Evolutionary conservation across 2,329 filamentous ascomycete genomes (phyloP).

Genomic region (Aspergillus sp.): DNA sequence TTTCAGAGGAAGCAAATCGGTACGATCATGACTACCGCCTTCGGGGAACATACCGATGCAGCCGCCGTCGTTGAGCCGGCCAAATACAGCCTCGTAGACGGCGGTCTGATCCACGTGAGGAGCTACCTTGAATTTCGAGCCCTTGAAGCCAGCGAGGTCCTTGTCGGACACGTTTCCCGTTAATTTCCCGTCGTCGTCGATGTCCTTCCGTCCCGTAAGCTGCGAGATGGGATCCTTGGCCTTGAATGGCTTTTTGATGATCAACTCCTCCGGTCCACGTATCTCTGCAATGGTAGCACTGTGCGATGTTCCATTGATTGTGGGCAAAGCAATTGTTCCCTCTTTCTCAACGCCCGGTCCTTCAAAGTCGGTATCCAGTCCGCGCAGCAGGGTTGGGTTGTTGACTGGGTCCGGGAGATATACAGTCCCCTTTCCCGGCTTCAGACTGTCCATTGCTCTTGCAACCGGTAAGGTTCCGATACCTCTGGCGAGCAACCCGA

Average conservation of each 20-base stretch:
- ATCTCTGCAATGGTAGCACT: slow-evolving; percentile 80
- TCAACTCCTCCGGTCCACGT: slow-evolving; percentile 66
- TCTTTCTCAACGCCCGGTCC: slow-evolving; percentile 60
- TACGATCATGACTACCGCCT: slow-evolving; percentile 89
- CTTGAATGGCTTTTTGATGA: slow-evolving; percentile 80
- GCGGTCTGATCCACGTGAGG: slow-evolving; percentile 90
- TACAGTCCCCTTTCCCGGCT: slow-evolving; percentile 65
- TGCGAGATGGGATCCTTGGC: slow-evolving; percentile 65
- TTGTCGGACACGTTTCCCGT: slow-evolving; percentile 45
- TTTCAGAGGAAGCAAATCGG: slow-evolving; percentile 84
- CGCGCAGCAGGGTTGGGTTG: slow-evolving; percentile 70
- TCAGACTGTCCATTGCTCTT: slow-evolving; percentile 80
- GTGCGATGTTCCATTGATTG: slow-evolving; percentile 67
- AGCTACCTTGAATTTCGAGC: slow-evolving; percentile 76
- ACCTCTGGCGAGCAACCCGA: slow-evolving; percentile 74
- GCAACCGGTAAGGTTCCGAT: slow-evolving; percentile 90
- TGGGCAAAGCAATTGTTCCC: slow-evolving; percentile 79
- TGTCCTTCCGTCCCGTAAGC: slow-evolving; percentile 68
- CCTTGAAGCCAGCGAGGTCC: slow-evolving; percentile 53
- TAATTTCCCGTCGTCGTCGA: slow-evolving; percentile 58
- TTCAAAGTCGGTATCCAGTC: slow-evolving; percentile 75
- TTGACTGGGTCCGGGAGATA: slow-evolving; percentile 83
- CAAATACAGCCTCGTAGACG: slow-evolving; percentile 89
- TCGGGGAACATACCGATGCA: slow-evolving; percentile 97
- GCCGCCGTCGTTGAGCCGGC: slow-evolving; percentile 67